Evolutionary conservation across 2,329 filamentous ascomycete species (phyloP).

Genomic region (Cadophora sp.): DNA sequence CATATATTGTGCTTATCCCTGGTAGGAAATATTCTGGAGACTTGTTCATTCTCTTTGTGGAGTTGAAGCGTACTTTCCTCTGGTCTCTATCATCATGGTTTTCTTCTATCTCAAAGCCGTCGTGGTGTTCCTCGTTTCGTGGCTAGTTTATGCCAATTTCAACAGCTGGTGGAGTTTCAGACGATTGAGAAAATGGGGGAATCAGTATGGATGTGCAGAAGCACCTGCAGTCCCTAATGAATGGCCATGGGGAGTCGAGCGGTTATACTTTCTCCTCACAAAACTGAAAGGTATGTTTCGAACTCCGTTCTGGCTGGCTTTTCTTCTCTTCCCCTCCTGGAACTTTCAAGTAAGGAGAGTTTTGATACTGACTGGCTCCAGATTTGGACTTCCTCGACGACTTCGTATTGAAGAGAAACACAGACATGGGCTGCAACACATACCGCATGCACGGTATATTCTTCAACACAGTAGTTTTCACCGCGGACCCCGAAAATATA

Average conservation of each 20-base stretch:
- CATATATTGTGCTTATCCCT: neutral
- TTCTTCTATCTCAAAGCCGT: conserved; percentile 25
- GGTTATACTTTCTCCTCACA: conserved; percentile 26
- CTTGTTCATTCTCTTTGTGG: neutral
- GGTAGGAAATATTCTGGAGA: neutral
- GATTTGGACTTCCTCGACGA: conserved; percentile 40
- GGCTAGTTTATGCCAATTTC: conserved; percentile 27
- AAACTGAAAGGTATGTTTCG: conserved; percentile 30
- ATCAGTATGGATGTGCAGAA: conserved; percentile 35
- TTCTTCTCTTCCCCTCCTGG: neutral
- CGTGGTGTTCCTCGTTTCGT: conserved; percentile 18
- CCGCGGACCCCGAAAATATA: conserved; percentile 47
- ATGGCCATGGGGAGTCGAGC: conserved; percentile 33
- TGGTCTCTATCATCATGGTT: conserved; percentile 15
- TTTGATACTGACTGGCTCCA: conserved; percentile 21
- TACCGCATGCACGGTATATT: conserved; percentile 27
- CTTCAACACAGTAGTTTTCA: conserved; percentile 51
- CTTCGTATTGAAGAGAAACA: conserved; percentile 24
- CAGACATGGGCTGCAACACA: conserved; percentile 29
- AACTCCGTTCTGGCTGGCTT: neutral
- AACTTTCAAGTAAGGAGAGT: neutral
- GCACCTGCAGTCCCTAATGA: conserved; percentile 27
- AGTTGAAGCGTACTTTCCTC: neutral
- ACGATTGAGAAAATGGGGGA: conserved; percentile 33
- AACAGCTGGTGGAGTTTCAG: conserved; percentile 32